Evolutionary conservation across 208 protist species (phyloP).

Genomic region (Leishmania amazonensis): DNA sequence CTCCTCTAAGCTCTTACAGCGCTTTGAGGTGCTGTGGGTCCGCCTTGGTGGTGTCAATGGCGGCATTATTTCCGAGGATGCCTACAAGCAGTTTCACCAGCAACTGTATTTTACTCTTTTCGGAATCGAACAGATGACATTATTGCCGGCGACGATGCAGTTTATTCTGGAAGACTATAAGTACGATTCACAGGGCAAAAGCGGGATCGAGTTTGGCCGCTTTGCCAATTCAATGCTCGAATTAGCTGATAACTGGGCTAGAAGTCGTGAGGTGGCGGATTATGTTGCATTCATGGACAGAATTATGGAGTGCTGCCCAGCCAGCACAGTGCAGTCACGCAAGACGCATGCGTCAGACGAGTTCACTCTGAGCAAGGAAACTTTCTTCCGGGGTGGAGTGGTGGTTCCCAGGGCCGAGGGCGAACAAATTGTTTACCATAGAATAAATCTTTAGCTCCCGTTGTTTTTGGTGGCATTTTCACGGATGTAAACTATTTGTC

Average conservation of each 20-base stretch:
- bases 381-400: constrained; percentile 34
- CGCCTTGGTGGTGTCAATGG: constrained; percentile 31
- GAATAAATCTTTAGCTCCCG: constrained; percentile 8
- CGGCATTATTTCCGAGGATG: constrained; percentile 44
- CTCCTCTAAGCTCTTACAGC: constrained; percentile 36
- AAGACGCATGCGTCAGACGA: not conserved
- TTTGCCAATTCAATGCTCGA: constrained; percentile 78
- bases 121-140: constrained; percentile 47
- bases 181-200: constrained; percentile 47
- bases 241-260: constrained; percentile 79
- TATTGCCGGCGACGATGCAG: constrained; percentile 45
- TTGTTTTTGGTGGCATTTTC: constrained; percentile 14
- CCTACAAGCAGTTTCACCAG: constrained; percentile 67
- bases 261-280: constrained; percentile 35
- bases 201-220: constrained; percentile 52
- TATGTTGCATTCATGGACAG: constrained; percentile 34
- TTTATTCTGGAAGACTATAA: constrained; percentile 59
- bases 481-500: not conserved
- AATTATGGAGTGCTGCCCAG: constrained; percentile 16
- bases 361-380: constrained; percentile 27
- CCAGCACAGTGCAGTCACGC: not conserved
- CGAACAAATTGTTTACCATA: not conserved
- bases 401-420: not conserved
- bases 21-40: constrained; percentile 59
- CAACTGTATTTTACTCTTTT: constrained; percentile 61